These are phyloP conservation scores for Nymphaea thermarum DNA, from an alignment of 164 flowering plant genomes.

Conservation along the genomic window DNA sequence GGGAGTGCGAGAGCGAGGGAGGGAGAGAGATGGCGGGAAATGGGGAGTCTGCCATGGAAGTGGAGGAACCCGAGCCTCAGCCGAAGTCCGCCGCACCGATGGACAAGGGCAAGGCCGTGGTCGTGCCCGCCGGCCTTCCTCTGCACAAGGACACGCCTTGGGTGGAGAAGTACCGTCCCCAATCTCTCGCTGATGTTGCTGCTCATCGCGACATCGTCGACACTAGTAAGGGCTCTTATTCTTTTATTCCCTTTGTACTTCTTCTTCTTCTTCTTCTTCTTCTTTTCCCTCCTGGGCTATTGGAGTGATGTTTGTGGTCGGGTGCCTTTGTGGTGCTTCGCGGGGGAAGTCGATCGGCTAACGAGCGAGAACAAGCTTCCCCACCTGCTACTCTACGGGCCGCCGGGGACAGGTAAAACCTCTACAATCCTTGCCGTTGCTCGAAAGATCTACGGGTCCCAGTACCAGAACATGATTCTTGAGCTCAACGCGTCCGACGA, in stretches of 20 bases:
- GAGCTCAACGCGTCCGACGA: slow-evolving; percentile 98
- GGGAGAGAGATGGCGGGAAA: too few species aligned
- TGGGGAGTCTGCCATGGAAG: not conserved
- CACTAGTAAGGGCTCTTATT: slow-evolving; percentile 38
- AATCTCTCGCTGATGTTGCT: slow-evolving; percentile 91
- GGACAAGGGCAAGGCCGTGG: not conserved
- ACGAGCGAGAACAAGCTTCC: slow-evolving; percentile 89
- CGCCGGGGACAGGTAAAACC: slow-evolving; percentile 98
- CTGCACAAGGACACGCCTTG: slow-evolving; percentile 55
- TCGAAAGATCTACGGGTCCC: slow-evolving; percentile 75
- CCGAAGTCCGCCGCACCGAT: not conserved
- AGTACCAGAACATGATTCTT: slow-evolving; percentile 75
- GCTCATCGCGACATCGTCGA: slow-evolving; percentile 95
- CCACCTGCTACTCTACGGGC: slow-evolving; percentile 84
- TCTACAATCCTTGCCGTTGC: slow-evolving; percentile 93
- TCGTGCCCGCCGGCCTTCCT: not conserved
- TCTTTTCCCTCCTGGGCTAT: not conserved
- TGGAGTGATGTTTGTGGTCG: slow-evolving; percentile 8
- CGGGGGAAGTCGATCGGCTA: slow-evolving; percentile 45
- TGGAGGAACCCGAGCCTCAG: not conserved
- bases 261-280: not conserved
- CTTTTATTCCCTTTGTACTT: not conserved
- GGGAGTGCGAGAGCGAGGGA: too few species aligned
- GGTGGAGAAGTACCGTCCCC: slow-evolving; percentile 99
- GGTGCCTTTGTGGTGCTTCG: not conserved